Base-by-base conservation (phyloP, 2,329 filamentous ascomycete genomes). In the Diplodia seriata region DNA sequence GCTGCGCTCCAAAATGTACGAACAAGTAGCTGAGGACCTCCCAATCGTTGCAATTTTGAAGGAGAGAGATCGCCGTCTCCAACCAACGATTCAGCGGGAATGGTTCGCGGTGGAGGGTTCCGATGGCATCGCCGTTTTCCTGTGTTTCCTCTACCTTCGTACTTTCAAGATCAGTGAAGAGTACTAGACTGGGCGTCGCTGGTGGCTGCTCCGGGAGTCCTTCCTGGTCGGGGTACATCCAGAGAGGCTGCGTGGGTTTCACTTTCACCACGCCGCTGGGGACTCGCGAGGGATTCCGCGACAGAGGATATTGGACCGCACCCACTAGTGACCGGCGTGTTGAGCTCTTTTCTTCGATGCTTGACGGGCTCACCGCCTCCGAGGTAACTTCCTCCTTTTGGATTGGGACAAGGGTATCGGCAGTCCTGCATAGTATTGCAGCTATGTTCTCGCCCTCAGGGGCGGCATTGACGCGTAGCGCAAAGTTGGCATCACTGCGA, bases 11-110 rank as follows among this genome's bases (percentile, higher is more conserved):
- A 11, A 97, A 82, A 77, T 97, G 92, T 6, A 93, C 91, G 36
- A 99, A 83, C 20, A 94, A 86, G 76, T 94, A 97, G 78, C 92
- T 94, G 82, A 97, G 97, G 1, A 97, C 83, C 76, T 98, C 93
- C 94, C 94, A 98, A 70, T 95, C 90, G 57, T 88, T 87, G 50
- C 90, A 91, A 67, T 89, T 85, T 71, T 91, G 88, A 53, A 97
- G 81, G n/a, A 95, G 81, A n/a, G 85, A 84, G 31, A 92, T 86
- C 47, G 96, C 84, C 12, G 89, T 85, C 70, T 94, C 91, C n/a
- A 97, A 84, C 91, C 93, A 97, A 50, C 85, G 79, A 15, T 85
- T 84, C 56, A 90, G 84, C 66, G 88, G 65, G 26, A 71, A 59
- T 7, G 71, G 20, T 12, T 67, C 67, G 5, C 47, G 59, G 20